Percentiles rank a stretch among this genome's conserved stretches.
Conservation (phyloP, 2,329 filamentous ascomycete genomes). For the Karstenula rhodostoma region DNA sequence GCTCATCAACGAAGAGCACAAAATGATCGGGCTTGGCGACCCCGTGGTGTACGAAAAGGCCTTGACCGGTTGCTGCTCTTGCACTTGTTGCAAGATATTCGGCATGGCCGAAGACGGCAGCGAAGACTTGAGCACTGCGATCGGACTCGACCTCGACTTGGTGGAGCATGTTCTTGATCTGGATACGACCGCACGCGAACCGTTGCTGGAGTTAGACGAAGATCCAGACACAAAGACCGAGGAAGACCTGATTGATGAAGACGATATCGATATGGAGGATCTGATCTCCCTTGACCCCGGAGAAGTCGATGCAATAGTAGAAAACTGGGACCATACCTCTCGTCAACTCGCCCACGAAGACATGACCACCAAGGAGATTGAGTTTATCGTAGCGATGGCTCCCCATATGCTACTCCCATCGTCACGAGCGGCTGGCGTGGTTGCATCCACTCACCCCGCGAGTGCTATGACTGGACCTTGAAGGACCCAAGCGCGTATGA, state of each 20-base stretch:
- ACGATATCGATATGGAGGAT: conserved; percentile 15
- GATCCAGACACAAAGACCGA: not conserved
- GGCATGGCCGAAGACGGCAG: not conserved
- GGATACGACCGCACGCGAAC: not conserved
- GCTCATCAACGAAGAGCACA: not conserved
- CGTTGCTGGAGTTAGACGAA: not conserved
- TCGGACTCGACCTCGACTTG: not conserved
- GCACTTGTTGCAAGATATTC: not conserved
- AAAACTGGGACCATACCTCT: not conserved
- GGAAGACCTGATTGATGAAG: conserved; percentile 11
- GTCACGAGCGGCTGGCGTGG: not conserved
- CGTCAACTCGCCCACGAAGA: not conserved
- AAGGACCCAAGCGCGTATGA: not conserved
- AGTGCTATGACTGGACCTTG: not conserved
- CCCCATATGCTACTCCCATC: conserved; percentile 7
- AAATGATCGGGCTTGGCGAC: not conserved
- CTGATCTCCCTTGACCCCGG: conserved; percentile 1
- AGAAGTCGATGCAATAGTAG: conserved; percentile 3
- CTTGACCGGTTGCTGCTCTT: not conserved
- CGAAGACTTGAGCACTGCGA: not conserved
- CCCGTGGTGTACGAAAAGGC: not conserved
- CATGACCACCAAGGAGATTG: not conserved
- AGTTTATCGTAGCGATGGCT: conserved; percentile 8
- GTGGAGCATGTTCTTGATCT: not conserved
- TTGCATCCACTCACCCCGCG: not conserved